Evolutionary conservation across 805 yeast species (phyloP).

Genomic region (Wickerhamiella sorbophila): DNA sequence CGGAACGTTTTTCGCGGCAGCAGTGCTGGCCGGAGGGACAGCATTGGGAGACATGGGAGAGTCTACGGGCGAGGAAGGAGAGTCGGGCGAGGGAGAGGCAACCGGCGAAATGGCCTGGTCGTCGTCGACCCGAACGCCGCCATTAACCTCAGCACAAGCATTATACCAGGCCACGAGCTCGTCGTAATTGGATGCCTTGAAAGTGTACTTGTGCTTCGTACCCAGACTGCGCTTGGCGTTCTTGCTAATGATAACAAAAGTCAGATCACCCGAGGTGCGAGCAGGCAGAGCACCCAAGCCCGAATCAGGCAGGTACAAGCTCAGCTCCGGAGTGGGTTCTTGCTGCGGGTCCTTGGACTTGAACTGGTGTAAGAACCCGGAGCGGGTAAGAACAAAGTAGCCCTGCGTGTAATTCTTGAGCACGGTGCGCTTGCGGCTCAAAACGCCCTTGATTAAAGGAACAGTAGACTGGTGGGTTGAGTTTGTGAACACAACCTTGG

Average conservation of each 20-base stretch:
- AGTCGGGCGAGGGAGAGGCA: not conserved
- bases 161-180: conserved; percentile 36
- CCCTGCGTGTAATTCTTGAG: conserved; percentile 29
- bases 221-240: conserved; percentile 23
- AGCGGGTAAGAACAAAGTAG: conserved; percentile 33
- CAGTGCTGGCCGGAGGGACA: not conserved
- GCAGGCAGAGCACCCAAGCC: conserved; percentile 23
- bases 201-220: conserved; percentile 24
- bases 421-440: conserved; percentile 31
- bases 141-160: conserved; percentile 18
- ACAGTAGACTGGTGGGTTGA: conserved; percentile 27
- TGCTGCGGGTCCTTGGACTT: conserved; percentile 29
- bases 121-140: not conserved
- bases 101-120: not conserved
- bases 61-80: not conserved
- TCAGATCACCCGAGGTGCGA: conserved; percentile 25
- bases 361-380: conserved; percentile 33
- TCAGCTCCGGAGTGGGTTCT: conserved; percentile 32
- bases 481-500: conserved; percentile 27
- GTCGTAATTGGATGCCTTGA: conserved; percentile 32
- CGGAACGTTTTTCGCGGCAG: not conserved
- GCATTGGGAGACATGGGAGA: not conserved
- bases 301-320: conserved; percentile 35
- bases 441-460: conserved; percentile 35
- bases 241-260: conserved; percentile 31